phyloP scores from a whole-genome alignment of 2,329 filamentous ascomycete genomes.

The Aplosporella prunicola region DNA sequence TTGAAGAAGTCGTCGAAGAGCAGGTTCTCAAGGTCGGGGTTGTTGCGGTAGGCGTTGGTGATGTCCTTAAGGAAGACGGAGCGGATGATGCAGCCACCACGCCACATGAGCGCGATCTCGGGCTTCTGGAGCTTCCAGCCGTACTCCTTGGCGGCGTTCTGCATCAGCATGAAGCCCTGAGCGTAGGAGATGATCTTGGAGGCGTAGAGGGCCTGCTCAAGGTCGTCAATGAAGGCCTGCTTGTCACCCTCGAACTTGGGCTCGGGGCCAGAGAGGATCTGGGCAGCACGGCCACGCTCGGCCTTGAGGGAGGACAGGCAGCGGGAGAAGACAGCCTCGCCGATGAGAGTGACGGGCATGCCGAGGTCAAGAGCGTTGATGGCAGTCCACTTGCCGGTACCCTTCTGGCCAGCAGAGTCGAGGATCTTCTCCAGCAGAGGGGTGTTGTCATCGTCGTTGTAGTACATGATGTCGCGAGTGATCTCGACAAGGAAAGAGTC shows the following conservation, averaged over 20 bases:
- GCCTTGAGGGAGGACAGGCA: constrained; percentile 92
- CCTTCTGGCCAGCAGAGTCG: constrained; percentile 96
- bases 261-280: constrained; percentile 66
- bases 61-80: constrained; percentile 99
- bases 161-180: constrained; percentile 99
- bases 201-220: constrained; percentile 97
- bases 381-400: constrained; percentile 99
- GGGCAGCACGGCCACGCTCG: constrained; percentile 76
- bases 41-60: constrained; percentile 87
- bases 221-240: constrained; percentile 87
- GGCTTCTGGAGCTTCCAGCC: constrained; percentile 99
- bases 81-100: constrained; percentile 98
- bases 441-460: constrained; percentile 86
- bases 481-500: constrained; percentile 99
- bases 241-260: constrained; percentile 82
- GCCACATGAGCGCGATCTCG: constrained; percentile 99
- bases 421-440: constrained; percentile 97
- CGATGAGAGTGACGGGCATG: constrained; percentile 96
- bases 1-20: constrained; percentile 99
- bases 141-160: constrained; percentile 95
- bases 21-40: constrained; percentile 94
- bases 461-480: constrained; percentile 97
- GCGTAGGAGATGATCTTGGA: constrained; percentile 99
- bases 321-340: constrained; percentile 89
- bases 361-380: constrained; percentile 98